Conservation (phyloP, 352 stramenopile genomes). For the Phytophthora syringae region DNA sequence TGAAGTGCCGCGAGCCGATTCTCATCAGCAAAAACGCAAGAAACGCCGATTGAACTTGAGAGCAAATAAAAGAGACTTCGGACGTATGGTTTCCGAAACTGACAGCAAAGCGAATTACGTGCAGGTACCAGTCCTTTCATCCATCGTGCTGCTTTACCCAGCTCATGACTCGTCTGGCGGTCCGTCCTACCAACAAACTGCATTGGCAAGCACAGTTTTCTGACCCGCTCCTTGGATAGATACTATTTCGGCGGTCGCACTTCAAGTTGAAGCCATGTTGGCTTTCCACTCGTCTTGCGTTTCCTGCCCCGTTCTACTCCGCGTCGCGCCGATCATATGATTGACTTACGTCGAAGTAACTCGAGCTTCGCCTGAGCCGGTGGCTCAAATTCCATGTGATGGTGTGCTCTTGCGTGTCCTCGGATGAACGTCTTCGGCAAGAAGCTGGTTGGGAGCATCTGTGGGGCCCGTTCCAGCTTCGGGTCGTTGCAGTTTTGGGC, state of each 20-base stretch:
- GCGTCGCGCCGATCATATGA: not conserved
- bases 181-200: not conserved
- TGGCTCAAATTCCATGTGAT: slow-evolving; percentile 5
- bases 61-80: slow-evolving; percentile 17
- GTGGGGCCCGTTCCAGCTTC: no score
- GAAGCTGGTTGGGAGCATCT: no score
- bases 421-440: not conserved
- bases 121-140: no score
- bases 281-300: slow-evolving; percentile 4
- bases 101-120: not conserved
- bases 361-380: not conserved
- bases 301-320: not conserved
- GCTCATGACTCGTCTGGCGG: not conserved
- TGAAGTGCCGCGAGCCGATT: slow-evolving; percentile 9
- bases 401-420: slow-evolving; percentile 7
- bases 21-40: slow-evolving; percentile 17
- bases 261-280: no score
- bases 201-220: not conserved
- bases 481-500: no score
- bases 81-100: no score
- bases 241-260: no score
- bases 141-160: slow-evolving; percentile 12
- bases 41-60: slow-evolving; percentile 26
- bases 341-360: not conserved
- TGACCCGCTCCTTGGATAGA: not conserved